A percentile compares a stretch with the other conserved stretches of the same genome.
Conservation (phyloP, 441 rosid genomes). For the Hura crepitans region DNA sequence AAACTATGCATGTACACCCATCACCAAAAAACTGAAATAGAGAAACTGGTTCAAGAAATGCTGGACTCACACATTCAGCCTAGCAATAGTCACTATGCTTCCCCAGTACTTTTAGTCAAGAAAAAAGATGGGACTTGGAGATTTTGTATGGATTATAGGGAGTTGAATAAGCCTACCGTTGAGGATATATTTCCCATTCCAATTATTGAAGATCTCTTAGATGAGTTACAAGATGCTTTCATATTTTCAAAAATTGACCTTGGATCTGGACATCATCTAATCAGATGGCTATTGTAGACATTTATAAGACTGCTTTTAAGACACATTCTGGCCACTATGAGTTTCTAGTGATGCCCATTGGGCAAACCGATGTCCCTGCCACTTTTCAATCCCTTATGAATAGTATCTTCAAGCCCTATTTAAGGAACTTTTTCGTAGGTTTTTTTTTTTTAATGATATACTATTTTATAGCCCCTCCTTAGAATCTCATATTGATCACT, state of each 20-base stretch:
- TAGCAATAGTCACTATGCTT: not conserved
- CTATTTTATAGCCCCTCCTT: not conserved
- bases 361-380: not conserved
- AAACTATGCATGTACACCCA: no score
- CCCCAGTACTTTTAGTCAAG: not conserved
- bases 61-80: not conserved
- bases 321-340: not conserved
- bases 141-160: no score
- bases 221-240: not conserved
- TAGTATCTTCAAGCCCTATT: no score
- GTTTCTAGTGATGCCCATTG: not conserved
- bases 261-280: not conserved
- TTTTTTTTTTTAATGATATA: no score
- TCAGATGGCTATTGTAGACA: not conserved
- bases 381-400: not conserved
- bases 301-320: not conserved
- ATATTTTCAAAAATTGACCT: not conserved
- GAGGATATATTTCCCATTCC: not conserved
- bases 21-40: not conserved
- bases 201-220: no score
- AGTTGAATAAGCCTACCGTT: not conserved
- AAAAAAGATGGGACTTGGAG: not conserved
- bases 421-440: no score
- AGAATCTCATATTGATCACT: not conserved
- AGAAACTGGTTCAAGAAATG: not conserved